phyloP scores from a whole-genome alignment of 2,329 filamentous ascomycete genomes.

The Catunica adiposa region DNA sequence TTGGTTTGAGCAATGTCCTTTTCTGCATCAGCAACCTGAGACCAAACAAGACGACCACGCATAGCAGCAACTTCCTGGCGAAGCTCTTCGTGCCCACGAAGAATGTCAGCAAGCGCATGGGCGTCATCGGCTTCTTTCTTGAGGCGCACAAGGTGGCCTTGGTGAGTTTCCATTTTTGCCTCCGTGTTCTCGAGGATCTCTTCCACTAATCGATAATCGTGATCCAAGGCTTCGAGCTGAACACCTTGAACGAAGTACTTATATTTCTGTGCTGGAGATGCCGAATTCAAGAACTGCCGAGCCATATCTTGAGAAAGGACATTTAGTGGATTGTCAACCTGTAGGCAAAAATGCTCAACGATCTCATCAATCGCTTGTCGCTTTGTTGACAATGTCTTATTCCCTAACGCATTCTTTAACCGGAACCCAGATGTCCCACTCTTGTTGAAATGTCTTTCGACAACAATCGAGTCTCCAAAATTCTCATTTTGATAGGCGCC shows the following conservation, averaged over 20 bases:
- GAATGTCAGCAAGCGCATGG: slow-evolving; percentile 44
- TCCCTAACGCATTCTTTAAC: slow-evolving; percentile 52
- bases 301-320: slow-evolving; percentile 92
- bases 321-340: slow-evolving; percentile 94
- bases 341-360: slow-evolving; percentile 78
- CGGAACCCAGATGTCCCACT: slow-evolving; percentile 68
- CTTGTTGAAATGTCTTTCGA: slow-evolving; percentile 78
- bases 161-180: slow-evolving; percentile 41
- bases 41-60: slow-evolving; percentile 63
- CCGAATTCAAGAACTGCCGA: slow-evolving; percentile 77
- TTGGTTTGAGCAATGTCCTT: slow-evolving; percentile 23
- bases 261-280: slow-evolving; percentile 73
- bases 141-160: slow-evolving; percentile 47
- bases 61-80: slow-evolving; percentile 42
- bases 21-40: slow-evolving; percentile 68
- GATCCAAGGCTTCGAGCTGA: slow-evolving; percentile 78
- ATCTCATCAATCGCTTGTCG: slow-evolving; percentile 83
- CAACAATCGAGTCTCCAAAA: slow-evolving; percentile 70
- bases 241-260: slow-evolving; percentile 93
- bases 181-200: slow-evolving; percentile 61
- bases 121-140: slow-evolving; percentile 43
- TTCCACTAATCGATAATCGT: slow-evolving; percentile 73
- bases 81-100: slow-evolving; percentile 50
- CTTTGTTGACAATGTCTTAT: slow-evolving; percentile 60
- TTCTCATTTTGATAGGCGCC: slow-evolving; percentile 69